Evolutionary conservation across 768 basidiomycete genomes (phyloP), one percentile per base, ranked within the genome.

Genomic region (Boletus vinaceobasis): DNA sequence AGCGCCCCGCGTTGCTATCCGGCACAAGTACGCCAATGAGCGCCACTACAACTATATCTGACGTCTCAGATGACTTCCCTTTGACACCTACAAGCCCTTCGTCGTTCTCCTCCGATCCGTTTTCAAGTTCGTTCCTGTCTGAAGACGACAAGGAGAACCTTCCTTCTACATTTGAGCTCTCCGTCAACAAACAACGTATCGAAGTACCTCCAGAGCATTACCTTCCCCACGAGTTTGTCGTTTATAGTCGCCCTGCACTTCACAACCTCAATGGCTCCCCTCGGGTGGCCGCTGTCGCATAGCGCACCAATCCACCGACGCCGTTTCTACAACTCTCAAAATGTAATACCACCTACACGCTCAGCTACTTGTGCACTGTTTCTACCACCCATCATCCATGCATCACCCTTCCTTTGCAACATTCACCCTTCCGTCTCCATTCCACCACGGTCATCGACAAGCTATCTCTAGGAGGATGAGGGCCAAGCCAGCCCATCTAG

Each of bases 71-170:
- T 60, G 90, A 93, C 64, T 88, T 90, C 80, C 90, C 90, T 11
- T 74, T 83, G 60, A 93, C 90, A 13, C 90, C 90, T 5, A 82
- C 85, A 45, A 90, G 87, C 39, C 88, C 89, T 62, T 75, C 72
- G 13, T 71, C 73, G 62, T 65, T 76, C 57, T 71, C 69, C 32
- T 65, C 72, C 8, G 73, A 72, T 53, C 65, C 68, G 13, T 79
- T 83, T 64, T 85, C 83, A 53, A 83, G 87, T 61, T 76, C 80
- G 3, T 81, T 82, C 66, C 73, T 79, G 70, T 78, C 68, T 65
- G 84, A 86, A 49, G 84, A 84, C 57, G 86, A 90, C 72, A 93
- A 93, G 78, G 90, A 93, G 75, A 93, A 93, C 64, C 72, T 84
- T 52, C 79, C 83, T 23, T 77, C 83, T 43, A 77, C 81, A 29